Evolutionary conservation across 169 alveolate genomes (phyloP).

Genomic region (Eimeria zaria): DNA sequence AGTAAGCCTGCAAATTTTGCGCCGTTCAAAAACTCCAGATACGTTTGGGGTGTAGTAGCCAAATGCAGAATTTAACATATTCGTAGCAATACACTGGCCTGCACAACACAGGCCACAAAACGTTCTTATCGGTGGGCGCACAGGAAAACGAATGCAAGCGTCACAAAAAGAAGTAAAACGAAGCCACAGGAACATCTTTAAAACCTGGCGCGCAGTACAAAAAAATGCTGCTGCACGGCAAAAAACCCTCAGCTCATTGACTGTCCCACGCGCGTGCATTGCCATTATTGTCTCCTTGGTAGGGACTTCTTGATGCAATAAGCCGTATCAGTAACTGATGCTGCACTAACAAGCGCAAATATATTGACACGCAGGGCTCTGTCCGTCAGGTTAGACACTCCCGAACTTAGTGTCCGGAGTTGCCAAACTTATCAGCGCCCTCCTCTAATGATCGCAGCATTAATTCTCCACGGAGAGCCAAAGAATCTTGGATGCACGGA

Average conservation of each 20-base stretch:
- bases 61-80: too few species aligned
- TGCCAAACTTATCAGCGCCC: not conserved
- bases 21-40: too few species aligned
- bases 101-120: too few species aligned
- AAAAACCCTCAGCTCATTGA: not conserved
- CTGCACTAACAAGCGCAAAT: not conserved
- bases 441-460: not conserved
- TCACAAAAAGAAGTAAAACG: too few species aligned
- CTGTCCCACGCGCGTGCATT: not conserved
- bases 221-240: not conserved
- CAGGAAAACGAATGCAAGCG: too few species aligned
- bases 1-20: too few species aligned
- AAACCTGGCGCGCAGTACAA: not conserved
- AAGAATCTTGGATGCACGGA: not conserved
- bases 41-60: too few species aligned
- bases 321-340: not conserved
- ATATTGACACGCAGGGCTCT: not conserved
- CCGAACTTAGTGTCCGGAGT: not conserved
- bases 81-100: too few species aligned
- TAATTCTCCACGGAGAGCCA: not conserved
- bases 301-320: too few species aligned
- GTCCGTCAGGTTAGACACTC: not conserved
- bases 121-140: too few species aligned
- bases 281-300: not conserved
- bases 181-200: not conserved